Base-by-base conservation (phyloP, 2,329 filamentous ascomycete genomes). In the Cylindrodendrum hubeiense region DNA sequence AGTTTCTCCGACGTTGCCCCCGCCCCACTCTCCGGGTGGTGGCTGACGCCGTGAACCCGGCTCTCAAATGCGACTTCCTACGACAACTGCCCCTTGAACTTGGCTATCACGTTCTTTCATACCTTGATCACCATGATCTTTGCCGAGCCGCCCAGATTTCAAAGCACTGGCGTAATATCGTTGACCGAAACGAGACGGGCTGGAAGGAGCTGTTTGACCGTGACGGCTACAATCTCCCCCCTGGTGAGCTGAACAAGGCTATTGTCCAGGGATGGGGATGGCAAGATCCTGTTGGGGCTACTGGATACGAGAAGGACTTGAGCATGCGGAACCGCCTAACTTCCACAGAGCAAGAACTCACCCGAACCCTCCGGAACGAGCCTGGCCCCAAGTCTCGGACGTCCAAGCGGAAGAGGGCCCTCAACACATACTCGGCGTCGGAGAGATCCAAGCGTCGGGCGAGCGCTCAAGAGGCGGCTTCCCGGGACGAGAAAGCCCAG, bases 231-330 rank as follows among this genome's bases (percentile, higher is more conserved):
- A 83, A 83, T 28, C 83, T 99, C 2, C 91, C 94, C 0, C 85
- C 90, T 1, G 93, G 93, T 19, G 96, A 99, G 79, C 85, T 99
- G 24, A 90, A 93, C 69, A 91, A 91, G 71, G 95, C 96, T 30
- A 94, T 98, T 60, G 84, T 85, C 44, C 93, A 98, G 82, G 96
- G 96, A 15, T 99, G 96, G 96, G 96, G 95, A 15, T 99, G 96
- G 94, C 96, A 99, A 77, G 93, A 95, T 76, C 93, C 95, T 0
- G 87, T 89, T 60, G 92, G 92, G 0, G 79, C 86, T 4, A 88
- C 93, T 57, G 93, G 92, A 24, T 93, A 87, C 60, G 96, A 99
- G 79, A 87, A 89, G 63, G 95, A 99, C 76, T 80, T 98, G 52
- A 93, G 93, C 78, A 79, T 85, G 67, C 83, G 85, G 47, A 85